phyloP scores from a whole-genome alignment of 164 flowering plant genomes.

The Macadamia tetraphylla region DNA sequence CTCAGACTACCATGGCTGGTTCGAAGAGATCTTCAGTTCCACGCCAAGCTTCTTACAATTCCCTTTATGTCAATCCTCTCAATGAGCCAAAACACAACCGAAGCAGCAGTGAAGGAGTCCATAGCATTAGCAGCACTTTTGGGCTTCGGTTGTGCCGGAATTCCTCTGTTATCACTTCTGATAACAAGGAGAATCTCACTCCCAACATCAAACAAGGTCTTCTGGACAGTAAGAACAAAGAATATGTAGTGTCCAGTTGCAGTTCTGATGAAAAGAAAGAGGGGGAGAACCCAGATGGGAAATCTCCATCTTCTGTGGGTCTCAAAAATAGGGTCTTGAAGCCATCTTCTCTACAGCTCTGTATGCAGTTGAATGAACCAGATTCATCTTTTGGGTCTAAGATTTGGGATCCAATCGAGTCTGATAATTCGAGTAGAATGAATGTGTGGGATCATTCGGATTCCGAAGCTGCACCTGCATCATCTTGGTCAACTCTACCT shows the following conservation, averaged over 20 bases:
- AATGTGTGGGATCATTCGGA: slow-evolving; percentile 85
- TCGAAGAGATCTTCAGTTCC: slow-evolving; percentile 30
- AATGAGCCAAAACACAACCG: slow-evolving; percentile 39
- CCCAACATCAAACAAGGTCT: slow-evolving; percentile 12
- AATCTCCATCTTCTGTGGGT: slow-evolving; percentile 19
- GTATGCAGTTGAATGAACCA: slow-evolving; percentile 59
- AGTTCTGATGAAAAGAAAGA: not conserved
- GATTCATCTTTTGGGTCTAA: slow-evolving; percentile 43
- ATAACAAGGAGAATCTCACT: slow-evolving; percentile 41
- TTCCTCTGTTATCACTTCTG: slow-evolving; percentile 1
- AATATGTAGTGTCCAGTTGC: not conserved
- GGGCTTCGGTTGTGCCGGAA: slow-evolving; percentile 24
- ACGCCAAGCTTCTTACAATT: slow-evolving; percentile 44
- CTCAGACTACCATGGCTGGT: slow-evolving; percentile 25
- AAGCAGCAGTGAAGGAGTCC: slow-evolving; percentile 35
- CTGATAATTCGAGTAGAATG: slow-evolving; percentile 35
- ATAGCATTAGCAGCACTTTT: slow-evolving; percentile 7
- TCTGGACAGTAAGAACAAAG: not conserved
- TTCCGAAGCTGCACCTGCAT: slow-evolving; percentile 94
- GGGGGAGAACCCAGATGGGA: slow-evolving; percentile 19
- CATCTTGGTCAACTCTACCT: slow-evolving; percentile 89
- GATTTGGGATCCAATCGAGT: slow-evolving; percentile 36
- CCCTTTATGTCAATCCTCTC: slow-evolving; percentile 47
- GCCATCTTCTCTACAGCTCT: slow-evolving; percentile 69
- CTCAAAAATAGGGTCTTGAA: slow-evolving; percentile 26